Conservation (phyloP, 495 filamentous ascomycete genomes). For the Viridothelium virens region DNA sequence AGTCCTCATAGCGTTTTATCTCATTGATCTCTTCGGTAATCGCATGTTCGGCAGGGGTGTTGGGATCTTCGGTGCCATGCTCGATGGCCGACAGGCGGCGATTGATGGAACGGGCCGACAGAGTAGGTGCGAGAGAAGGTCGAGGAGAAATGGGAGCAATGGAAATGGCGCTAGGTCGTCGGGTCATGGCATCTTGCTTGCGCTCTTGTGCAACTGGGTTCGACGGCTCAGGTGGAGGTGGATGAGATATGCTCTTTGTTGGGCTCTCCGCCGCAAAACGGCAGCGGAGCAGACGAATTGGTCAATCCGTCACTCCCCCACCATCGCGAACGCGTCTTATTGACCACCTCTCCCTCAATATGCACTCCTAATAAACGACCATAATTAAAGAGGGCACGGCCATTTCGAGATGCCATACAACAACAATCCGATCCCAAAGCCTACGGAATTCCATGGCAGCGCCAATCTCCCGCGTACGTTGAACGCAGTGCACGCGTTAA, state of each 20-base stretch:
- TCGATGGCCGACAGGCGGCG: constrained; percentile 67
- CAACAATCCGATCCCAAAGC: constrained; percentile 66
- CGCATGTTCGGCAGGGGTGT: constrained; percentile 37
- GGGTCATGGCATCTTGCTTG: constrained; percentile 37
- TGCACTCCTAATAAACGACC: neutral
- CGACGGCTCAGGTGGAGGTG: constrained; percentile 12
- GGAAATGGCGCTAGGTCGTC: constrained; percentile 31
- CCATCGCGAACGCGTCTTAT: neutral
- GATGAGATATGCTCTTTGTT: neutral
- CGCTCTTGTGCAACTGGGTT: neutral
- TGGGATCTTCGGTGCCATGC: constrained; percentile 46
- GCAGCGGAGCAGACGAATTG: neutral
- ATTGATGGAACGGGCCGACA: constrained; percentile 47
- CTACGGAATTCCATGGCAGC: constrained; percentile 77
- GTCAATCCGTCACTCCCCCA: neutral
- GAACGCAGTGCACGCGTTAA: neutral
- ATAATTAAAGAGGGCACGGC: neutral
- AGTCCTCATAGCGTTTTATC: constrained; percentile 96
- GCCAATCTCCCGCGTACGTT: constrained; percentile 75
- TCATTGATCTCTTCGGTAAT: constrained; percentile 93
- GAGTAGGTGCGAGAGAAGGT: constrained; percentile 32
- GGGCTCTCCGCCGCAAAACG: neutral
- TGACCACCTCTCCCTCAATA: neutral
- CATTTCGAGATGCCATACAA: constrained; percentile 71
- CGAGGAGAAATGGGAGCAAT: constrained; percentile 18